Conservation (phyloP, 345 rosid genomes). For the Brassica rapa region DNA sequence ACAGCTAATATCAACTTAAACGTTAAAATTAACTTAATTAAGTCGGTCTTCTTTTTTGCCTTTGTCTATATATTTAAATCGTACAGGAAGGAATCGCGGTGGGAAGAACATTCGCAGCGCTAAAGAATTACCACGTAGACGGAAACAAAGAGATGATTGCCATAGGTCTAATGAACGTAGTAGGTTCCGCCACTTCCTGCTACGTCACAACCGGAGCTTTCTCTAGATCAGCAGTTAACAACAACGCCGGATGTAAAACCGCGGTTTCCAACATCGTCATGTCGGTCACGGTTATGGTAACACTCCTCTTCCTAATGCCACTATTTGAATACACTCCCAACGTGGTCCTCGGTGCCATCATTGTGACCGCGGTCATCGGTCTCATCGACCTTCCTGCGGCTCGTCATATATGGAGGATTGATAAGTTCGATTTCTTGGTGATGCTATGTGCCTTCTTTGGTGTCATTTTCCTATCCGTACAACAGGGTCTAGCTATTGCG, state of each 20-base stretch:
- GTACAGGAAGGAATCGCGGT: constrained; percentile 97
- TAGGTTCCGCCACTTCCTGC: constrained; percentile 94
- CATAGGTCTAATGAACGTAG: constrained; percentile 88
- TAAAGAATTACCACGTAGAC: constrained; percentile 85
- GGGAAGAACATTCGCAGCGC: constrained; percentile 91
- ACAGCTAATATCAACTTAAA: neutral
- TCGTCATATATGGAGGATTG: constrained; percentile 72
- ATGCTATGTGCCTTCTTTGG: constrained; percentile 82
- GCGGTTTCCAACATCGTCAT: constrained; percentile 89
- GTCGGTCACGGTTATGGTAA: constrained; percentile 93
- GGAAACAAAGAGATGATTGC: constrained; percentile 99
- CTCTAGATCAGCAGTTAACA: constrained; percentile 96
- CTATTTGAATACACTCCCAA: constrained; percentile 94
- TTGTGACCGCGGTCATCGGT: constrained; percentile 86
- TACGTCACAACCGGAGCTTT: constrained; percentile 88
- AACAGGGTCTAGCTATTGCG: constrained; percentile 83
- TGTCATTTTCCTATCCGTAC: constrained; percentile 79
- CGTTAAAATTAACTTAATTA: neutral
- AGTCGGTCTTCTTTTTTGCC: neutral
- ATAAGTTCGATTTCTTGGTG: constrained; percentile 86
- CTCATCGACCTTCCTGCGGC: constrained; percentile 89
- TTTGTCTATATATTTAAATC: neutral
- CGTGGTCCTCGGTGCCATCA: constrained; percentile 86
- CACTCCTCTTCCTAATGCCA: constrained; percentile 91
- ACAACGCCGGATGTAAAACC: constrained; percentile 91